Evolutionary conservation across 768 basidiomycete species (phyloP), one percentile per base, ranked within the genome.

Genomic region (Naganishia onofrii): DNA sequence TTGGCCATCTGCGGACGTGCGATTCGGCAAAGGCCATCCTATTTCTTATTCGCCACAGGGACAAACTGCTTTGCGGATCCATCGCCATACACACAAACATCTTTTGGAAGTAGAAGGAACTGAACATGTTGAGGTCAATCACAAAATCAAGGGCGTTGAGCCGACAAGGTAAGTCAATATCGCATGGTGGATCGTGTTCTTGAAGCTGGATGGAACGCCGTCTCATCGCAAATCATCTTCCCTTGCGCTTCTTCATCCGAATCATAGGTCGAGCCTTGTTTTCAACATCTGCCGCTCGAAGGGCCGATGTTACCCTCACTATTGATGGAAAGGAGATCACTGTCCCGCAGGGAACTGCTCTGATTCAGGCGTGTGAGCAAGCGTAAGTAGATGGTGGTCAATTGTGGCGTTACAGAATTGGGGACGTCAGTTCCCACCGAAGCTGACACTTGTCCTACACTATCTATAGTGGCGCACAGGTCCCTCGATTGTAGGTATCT

Each of bases 321-420:
- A 89, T 98, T 51, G 94, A 99, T 81, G 95, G 95, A 73, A 96
- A 94, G 82, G 90, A 93, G 83, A 93, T 99, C 26, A 93, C 92
- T 1, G 93, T 99, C 44, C 93, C 93, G 31, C 93, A 95, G 84
- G 95, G 78, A 67, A 91, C 92, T 74, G 93, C 93, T n/a, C 84
- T 95, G 77, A 95, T 96, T 79, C 93, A 96, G 82, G 93, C 93
- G 71, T 95, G 93, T 81, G 60, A 63, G 29, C 60, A 63, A 29
- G 60, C 60, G 92, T 93, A 79, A 90, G 90, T 71, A 90, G 91
- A 63, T 85, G 91, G 90, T 91, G 72, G 64, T 81, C 8, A 23
- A 8, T 48, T 31, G 66, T 2, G 28, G 44, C 57, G 66, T 36
- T 36, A 12, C 34, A n/a, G 34, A 32, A 36, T 52, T 31, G 66